Base-by-base conservation (phyloP, 225 moss, liverwort and hornwort genomes). In the Straminergon stramineum region DNA sequence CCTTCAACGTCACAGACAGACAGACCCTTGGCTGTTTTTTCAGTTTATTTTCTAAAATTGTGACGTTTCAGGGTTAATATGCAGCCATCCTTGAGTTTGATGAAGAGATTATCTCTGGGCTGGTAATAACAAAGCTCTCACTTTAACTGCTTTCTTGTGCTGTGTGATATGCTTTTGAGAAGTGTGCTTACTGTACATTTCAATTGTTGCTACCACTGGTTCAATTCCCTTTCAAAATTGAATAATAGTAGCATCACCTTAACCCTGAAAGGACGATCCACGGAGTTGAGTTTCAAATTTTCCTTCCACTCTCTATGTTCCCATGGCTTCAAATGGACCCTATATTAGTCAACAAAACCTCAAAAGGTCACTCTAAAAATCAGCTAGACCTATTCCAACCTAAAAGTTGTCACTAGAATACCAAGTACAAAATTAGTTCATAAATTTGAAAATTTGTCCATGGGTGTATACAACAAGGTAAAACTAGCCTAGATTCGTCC, bases 11-110 rank as follows among this genome's bases (percentile, higher is more conserved):
- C 83, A 32, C 79, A 34, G 34, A 2, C 62, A 62, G 19, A 17
- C 51, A 51, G 45, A 7, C 51, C 63, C 35, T 65, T 6, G 23
- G 66, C 24, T 51, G 51, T 14, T 51, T 48, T 31, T 24, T 66
- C 64, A 65, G 30, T 41, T 81, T 19, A 19, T 19, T 81, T 81
- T 51, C 16, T 58, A 32, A 26, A 63, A 32, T 83, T 64, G 34
- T 83, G 83, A 83, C 63, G 45, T 45, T 65, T 83, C 64, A 32
- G 35, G 65, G 65, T 82, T 64, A 37, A 74, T 70, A 57, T 75
- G 89, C 55, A 89, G 69, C 51, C 81, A 41, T 87, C 69, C 39
- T 89, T 76, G 82, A 91, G 57, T 89, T 91, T 75, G 83, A 77
- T 87, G 91, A 89, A 55, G 71, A 83, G 63, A 78, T 85, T 64